Evolutionary conservation across 225 moss, liverwort and hornwort species (phyloP).

Genomic region (Pleurozium schreberi): DNA sequence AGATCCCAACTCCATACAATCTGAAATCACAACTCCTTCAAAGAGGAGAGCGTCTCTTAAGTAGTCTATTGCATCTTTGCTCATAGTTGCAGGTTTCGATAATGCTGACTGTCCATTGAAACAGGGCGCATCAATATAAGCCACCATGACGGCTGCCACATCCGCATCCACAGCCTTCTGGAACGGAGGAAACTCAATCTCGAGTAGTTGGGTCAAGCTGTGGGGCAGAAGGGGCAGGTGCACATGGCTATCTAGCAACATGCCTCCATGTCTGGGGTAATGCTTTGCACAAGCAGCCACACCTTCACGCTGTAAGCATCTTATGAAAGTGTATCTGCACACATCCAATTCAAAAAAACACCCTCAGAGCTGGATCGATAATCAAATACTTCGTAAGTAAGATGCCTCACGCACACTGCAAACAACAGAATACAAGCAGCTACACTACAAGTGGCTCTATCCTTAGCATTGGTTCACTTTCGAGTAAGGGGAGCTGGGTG

Average conservation of each 20-base stretch:
- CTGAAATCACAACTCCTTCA: slow-evolving; percentile 51
- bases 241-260: slow-evolving; percentile 44
- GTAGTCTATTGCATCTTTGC: slow-evolving; percentile 31
- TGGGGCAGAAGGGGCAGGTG: slow-evolving; percentile 36
- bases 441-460: background rate
- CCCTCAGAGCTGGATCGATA: background rate
- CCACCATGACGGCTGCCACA: slow-evolving; percentile 69
- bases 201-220: slow-evolving; percentile 17
- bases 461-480: background rate
- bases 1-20: slow-evolving; percentile 62
- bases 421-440: background rate
- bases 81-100: slow-evolving; percentile 35
- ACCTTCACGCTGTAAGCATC: slow-evolving; percentile 58
- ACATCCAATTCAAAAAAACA: background rate
- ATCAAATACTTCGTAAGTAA: background rate
- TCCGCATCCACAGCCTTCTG: slow-evolving; percentile 55
- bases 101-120: background rate
- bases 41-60: slow-evolving; percentile 49
- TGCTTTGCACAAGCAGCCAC: slow-evolving; percentile 78
- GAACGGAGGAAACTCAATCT: slow-evolving; percentile 52
- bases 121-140: slow-evolving; percentile 37
- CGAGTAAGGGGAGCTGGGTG: background rate
- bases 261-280: slow-evolving; percentile 59
- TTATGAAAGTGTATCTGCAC: slow-evolving; percentile 37
- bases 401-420: background rate